phyloP scores from a whole-genome alignment of 805 yeast genomes.

The Zygosaccharomyces lentus region DNA sequence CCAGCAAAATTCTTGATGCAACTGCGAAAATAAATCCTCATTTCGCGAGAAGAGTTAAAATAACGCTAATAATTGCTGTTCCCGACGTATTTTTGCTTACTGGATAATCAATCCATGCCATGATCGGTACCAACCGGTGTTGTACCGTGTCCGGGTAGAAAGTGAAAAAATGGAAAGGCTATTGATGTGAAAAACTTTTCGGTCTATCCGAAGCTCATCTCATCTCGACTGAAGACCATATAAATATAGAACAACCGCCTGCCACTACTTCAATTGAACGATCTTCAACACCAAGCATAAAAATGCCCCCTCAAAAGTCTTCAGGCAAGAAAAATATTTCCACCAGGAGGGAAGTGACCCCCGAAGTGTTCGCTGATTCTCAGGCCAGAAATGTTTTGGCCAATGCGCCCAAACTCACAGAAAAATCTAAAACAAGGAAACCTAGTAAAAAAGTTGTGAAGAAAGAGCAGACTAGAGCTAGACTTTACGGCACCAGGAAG shows the following conservation, averaged over 20 bases:
- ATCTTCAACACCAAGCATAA: background rate
- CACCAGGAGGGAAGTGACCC: constrained; percentile 51
- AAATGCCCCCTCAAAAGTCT: constrained; percentile 11
- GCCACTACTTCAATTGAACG: background rate
- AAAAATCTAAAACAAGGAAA: constrained; percentile 50
- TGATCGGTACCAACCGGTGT: too few species aligned
- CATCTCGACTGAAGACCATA: constrained; percentile 2
- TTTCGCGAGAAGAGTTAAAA: too few species aligned
- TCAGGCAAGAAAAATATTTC: constrained; percentile 39
- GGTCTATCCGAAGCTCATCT: constrained; percentile 3
- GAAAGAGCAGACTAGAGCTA: constrained; percentile 59
- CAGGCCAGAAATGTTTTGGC: constrained; percentile 65
- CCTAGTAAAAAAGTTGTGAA: constrained; percentile 51
- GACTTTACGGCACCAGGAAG: constrained; percentile 63
- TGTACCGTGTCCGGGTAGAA: background rate
- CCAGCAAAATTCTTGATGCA: too few species aligned
- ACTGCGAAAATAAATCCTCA: too few species aligned
- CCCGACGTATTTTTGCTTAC: too few species aligned
- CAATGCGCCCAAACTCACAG: constrained; percentile 49
- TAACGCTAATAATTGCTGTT: too few species aligned
- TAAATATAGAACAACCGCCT: background rate
- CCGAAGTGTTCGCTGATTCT: constrained; percentile 63
- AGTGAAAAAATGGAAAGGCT: background rate
- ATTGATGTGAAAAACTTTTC: constrained; percentile 6
- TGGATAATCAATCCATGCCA: too few species aligned